Conservation (phyloP, 345 rosid species). For the Crucihimalaya himalaica region DNA sequence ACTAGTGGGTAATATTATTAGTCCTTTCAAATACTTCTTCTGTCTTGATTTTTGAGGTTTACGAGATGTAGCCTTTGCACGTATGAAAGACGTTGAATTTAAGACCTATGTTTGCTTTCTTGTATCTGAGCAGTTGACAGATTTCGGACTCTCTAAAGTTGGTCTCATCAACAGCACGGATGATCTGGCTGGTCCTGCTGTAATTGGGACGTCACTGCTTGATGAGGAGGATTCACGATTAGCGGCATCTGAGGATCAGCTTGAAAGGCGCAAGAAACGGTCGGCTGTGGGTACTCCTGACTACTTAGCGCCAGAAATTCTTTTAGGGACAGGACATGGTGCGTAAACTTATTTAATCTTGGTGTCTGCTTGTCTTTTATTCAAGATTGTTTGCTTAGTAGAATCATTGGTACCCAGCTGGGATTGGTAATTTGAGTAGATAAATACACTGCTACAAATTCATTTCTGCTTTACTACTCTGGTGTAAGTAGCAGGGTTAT, state of each 20-base stretch:
- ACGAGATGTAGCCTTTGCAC: constrained; percentile 10
- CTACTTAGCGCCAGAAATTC: constrained; percentile 99
- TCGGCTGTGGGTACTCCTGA: constrained; percentile 99
- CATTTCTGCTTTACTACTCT: not conserved
- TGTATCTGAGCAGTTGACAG: constrained; percentile 44
- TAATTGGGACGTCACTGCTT: constrained; percentile 74
- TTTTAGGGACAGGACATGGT: constrained; percentile 99
- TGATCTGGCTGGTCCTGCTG: constrained; percentile 85
- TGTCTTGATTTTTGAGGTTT: constrained; percentile 21
- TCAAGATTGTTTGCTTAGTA: constrained; percentile 11
- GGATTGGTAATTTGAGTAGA: constrained; percentile 13
- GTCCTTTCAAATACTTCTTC: not conserved
- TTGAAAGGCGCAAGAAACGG: constrained; percentile 77
- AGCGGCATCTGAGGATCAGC: constrained; percentile 65
- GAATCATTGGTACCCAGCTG: constrained; percentile 3
- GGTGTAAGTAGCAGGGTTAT: constrained; percentile 7
- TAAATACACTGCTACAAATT: not conserved
- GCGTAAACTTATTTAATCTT: constrained; percentile 41
- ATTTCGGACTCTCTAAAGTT: constrained; percentile 48
- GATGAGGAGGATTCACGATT: constrained; percentile 74
- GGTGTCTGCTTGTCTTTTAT: not conserved
- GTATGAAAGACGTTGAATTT: not conserved
- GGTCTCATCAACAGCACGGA: constrained; percentile 99
- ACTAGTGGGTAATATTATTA: not conserved
- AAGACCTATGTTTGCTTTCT: constrained; percentile 17